A percentile compares a stretch with the other conserved stretches of the same genome.
Evolutionary conservation across 1,139 yeast genomes (phyloP).

Genomic region (Magnusiomyces magnusii): DNA sequence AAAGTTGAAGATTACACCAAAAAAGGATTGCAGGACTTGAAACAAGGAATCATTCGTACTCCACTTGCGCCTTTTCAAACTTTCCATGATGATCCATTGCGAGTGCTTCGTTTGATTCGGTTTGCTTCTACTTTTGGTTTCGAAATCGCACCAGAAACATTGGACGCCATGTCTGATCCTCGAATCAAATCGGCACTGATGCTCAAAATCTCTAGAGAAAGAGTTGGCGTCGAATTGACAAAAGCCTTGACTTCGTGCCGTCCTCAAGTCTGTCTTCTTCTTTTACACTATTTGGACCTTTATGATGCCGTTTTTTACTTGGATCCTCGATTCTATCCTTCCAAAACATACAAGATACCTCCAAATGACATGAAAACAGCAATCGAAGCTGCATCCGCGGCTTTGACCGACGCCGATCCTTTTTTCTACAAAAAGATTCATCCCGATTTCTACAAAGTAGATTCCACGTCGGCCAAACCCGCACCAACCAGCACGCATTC

Average conservation of each 20-base stretch:
- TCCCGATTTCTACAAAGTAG: background rate
- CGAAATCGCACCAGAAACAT: conserved; percentile 49
- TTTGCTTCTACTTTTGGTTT: conserved; percentile 80
- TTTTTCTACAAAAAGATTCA: background rate
- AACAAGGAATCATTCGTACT: conserved; percentile 66
- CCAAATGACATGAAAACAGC: background rate
- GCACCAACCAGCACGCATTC: too few relatives aligned
- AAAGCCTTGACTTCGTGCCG: conserved; percentile 61
- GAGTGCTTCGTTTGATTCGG: conserved; percentile 76
- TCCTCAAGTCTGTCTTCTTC: conserved; percentile 56
- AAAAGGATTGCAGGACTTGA: conserved; percentile 62
- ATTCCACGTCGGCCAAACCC: background rate
- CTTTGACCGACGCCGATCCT: background rate
- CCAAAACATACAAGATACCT: background rate
- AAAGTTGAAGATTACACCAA: conserved; percentile 80
- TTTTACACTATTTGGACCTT: conserved; percentile 50
- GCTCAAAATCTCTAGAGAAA: conserved; percentile 76
- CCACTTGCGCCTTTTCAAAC: conserved; percentile 82
- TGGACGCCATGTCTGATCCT: conserved; percentile 55
- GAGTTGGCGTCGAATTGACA: conserved; percentile 79
- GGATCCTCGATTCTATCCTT: conserved; percentile 1
- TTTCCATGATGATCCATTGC: conserved; percentile 84
- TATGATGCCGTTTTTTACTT: conserved; percentile 50
- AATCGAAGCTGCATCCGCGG: background rate
- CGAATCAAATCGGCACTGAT: conserved; percentile 53